Evolutionary conservation across 1,284 basidiomycete genomes (phyloP).

Genomic region (Prillingera fragicola): DNA sequence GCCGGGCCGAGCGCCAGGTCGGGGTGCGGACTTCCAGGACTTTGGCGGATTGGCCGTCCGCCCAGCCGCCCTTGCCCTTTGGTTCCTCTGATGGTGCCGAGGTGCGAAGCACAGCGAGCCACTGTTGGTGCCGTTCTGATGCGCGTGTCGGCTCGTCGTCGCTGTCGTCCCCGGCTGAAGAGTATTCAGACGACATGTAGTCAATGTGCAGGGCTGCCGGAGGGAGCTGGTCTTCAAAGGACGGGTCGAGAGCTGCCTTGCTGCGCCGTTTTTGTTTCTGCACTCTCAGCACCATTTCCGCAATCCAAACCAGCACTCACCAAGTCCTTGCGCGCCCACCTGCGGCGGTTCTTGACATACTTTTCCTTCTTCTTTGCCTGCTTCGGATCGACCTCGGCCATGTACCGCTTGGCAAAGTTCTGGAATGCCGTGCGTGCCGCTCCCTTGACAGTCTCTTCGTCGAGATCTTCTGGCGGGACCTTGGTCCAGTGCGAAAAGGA

Average conservation of each 20-base stretch:
- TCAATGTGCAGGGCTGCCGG: slow-evolving; percentile 39
- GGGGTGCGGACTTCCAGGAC: slow-evolving; percentile 64
- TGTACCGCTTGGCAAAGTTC: slow-evolving; percentile 42
- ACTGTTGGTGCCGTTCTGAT: slow-evolving; percentile 8
- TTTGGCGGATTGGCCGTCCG: slow-evolving; percentile 54
- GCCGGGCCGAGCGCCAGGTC: slow-evolving; percentile 37
- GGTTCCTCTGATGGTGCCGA: not conserved
- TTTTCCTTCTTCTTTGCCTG: slow-evolving; percentile 31
- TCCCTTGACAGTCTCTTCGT: slow-evolving; percentile 17
- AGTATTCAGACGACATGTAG: slow-evolving; percentile 48
- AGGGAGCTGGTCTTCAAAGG: slow-evolving; percentile 22
- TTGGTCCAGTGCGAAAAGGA: slow-evolving; percentile 9
- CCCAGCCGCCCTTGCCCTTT: slow-evolving; percentile 59
- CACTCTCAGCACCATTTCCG: not conserved
- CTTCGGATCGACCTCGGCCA: slow-evolving; percentile 33
- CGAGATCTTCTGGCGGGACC: slow-evolving; percentile 22
- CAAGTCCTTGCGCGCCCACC: slow-evolving; percentile 48
- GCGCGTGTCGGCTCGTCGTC: slow-evolving; percentile 12
- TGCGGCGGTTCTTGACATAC: slow-evolving; percentile 40
- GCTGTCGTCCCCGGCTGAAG: slow-evolving; percentile 40
- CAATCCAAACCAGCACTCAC: slow-evolving; percentile 30
- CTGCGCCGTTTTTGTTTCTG: slow-evolving; percentile 46
- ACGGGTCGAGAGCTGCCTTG: slow-evolving; percentile 30
- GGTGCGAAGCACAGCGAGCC: slow-evolving; percentile 7
- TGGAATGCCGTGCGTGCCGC: slow-evolving; percentile 37